These are phyloP conservation scores for Ascosphaera apis DNA, from an alignment of 2,329 filamentous ascomycete species.

Conservation along the genomic window DNA sequence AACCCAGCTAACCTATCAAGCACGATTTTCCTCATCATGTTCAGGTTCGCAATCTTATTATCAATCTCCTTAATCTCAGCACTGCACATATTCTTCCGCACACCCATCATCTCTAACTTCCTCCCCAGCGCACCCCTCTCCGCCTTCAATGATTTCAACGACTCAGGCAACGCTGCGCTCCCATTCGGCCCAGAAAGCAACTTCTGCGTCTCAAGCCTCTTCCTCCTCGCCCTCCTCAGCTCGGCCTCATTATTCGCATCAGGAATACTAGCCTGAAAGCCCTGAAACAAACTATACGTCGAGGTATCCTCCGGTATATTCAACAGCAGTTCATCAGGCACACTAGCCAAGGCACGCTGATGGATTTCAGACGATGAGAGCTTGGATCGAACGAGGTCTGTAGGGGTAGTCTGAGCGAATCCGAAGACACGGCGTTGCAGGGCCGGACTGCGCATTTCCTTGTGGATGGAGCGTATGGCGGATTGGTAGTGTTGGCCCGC, in stretches of 20 bases:
- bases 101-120: constrained; percentile 68
- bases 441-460: constrained; percentile 60
- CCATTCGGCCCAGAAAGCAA: constrained; percentile 40
- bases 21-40: constrained; percentile 80
- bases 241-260: constrained; percentile 37
- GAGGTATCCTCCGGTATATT: constrained; percentile 77
- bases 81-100: constrained; percentile 94
- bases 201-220: constrained; percentile 52
- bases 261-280: constrained; percentile 77
- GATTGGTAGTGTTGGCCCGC: constrained; percentile 50
- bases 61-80: constrained; percentile 93
- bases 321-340: constrained; percentile 70
- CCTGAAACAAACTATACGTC: constrained; percentile 83
- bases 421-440: constrained; percentile 81
- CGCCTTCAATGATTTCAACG: constrained; percentile 51
- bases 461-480: constrained; percentile 74
- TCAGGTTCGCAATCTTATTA: constrained; percentile 82
- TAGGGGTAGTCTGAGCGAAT: constrained; percentile 75
- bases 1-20: constrained; percentile 64
- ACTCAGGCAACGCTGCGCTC: constrained; percentile 33
- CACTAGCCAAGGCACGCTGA: constrained; percentile 66
- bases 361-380: constrained; percentile 84
- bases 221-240: constrained; percentile 47
- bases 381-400: constrained; percentile 76
- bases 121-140: constrained; percentile 63